A percentile compares a stretch with the other conserved stretches of the same genome.
These are phyloP conservation scores for Chrysanthemum makinoi DNA, from an alignment of 129 eudicot species.

Conservation along the genomic window DNA sequence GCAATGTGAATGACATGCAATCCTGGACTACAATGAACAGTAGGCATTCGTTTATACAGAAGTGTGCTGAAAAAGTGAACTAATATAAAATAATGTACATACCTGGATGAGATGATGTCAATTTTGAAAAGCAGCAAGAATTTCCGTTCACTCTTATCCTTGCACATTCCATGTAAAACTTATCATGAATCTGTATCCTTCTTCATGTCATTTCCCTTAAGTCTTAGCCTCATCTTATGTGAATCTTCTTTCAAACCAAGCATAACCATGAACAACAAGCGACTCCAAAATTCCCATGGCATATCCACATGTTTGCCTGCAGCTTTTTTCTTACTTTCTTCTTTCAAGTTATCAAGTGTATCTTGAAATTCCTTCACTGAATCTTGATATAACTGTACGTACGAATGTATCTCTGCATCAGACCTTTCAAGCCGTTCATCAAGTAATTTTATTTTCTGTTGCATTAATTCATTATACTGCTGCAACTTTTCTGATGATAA, in stretches of 20 bases:
- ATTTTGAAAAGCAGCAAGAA: constrained; percentile 53
- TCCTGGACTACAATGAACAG: constrained; percentile 60
- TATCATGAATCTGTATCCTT: constrained; percentile 67
- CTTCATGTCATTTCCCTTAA: constrained; percentile 78
- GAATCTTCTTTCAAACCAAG: constrained; percentile 84
- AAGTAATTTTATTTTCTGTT: constrained; percentile 75
- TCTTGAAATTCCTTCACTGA: constrained; percentile 88
- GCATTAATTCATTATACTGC: constrained; percentile 75
- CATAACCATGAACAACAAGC: constrained; percentile 75
- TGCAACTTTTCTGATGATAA: constrained; percentile 74
- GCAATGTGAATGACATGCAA: constrained; percentile 90
- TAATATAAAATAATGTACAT: constrained; percentile 19
- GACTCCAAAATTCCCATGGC: constrained; percentile 93
- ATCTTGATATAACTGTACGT: constrained; percentile 82
- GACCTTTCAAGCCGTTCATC: constrained; percentile 83
- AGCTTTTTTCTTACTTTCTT: constrained; percentile 67
- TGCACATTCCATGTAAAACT: constrained; percentile 69
- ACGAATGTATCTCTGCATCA: constrained; percentile 80
- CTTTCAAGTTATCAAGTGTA: constrained; percentile 63
- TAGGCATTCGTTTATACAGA: constrained; percentile 22
- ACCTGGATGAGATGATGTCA: constrained; percentile 63
- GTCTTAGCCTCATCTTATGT: constrained; percentile 55
- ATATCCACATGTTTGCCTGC: constrained; percentile 66
- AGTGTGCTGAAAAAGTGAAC: constrained; percentile 8
- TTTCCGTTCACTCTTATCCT: constrained; percentile 67